Evolutionary conservation across 208 protist species (phyloP).

Genomic region (Trypanosoma boissoni): DNA sequence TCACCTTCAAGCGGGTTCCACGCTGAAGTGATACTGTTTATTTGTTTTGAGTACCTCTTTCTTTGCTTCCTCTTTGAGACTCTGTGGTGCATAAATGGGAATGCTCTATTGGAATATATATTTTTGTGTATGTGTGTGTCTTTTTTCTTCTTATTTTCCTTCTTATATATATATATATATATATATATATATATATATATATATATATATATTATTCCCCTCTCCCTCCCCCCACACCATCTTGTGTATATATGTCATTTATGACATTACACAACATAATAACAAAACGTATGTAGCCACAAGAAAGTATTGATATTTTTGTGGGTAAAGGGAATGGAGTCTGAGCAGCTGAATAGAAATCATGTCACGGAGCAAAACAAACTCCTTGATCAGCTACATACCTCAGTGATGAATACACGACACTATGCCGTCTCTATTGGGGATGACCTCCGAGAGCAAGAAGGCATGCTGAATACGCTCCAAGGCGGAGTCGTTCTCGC

Average conservation of each 20-base stretch:
- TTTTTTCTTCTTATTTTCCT: conserved; percentile 17
- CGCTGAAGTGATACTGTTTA: too few relatives aligned
- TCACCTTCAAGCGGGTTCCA: too few relatives aligned
- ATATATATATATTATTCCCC: too few relatives aligned
- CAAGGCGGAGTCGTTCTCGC: conserved; percentile 53
- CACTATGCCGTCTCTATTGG: conserved; percentile 79
- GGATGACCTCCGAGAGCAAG: conserved; percentile 64
- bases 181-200: conserved; percentile 6
- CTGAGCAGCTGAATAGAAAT: conserved; percentile 14
- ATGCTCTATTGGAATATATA: not conserved
- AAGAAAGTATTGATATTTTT: too few relatives aligned
- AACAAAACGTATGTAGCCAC: conserved; percentile 2
- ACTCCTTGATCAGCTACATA: conserved; percentile 81
- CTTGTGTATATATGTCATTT: too few relatives aligned
- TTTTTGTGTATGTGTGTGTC: not conserved
- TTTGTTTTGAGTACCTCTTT: conserved; percentile 13
- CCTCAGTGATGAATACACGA: conserved; percentile 78
- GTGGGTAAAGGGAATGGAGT: too few relatives aligned
- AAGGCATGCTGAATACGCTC: conserved; percentile 71
- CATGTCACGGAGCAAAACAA: conserved; percentile 53
- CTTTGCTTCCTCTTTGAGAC: conserved; percentile 10
- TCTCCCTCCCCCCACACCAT: too few relatives aligned
- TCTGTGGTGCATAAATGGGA: not conserved
- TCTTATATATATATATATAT: not conserved
- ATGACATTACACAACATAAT: conserved; percentile 5